Evolutionary conservation across 169 alveolate species (phyloP), one percentile per base, ranked within the genome.

Genomic region (Plasmodium knowlesi): DNA sequence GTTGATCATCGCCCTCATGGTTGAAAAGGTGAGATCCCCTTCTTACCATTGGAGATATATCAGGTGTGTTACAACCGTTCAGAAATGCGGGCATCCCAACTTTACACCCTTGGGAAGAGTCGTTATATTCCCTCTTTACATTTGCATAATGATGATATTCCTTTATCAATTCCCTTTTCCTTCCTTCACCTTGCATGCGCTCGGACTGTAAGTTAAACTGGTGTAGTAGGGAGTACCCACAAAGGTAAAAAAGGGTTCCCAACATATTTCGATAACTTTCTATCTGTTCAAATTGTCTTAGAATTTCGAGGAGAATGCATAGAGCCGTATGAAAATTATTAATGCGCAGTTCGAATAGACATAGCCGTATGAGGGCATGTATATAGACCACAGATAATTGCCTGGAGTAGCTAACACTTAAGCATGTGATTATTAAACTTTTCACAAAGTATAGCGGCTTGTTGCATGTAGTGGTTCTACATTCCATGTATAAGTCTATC

Each of bases 401-500:
- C 10, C 71, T 92, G 6, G 92, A 79, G 28, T 82, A 86, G 22
- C 95, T 85, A 14, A 92, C 84, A 54, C 82, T 71, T 82, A 91
- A 89, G 53, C 94, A 92, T 14, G 84, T 82, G 16, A 92, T 73
- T 2, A 92, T 86, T 71, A 92, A 61, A 50, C 73, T 78, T 88
- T 88, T 92, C 32, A 92, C 74, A 92, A 92, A 86, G 50, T 92
- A 80, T 28, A 92, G 76, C 12, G 92, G 83, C 61, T 25, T 83
- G 70, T 92, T 92, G 54, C 28, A 83, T 2, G 61, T 41, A 50
- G 57, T 81, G 50, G 28, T 74, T 12, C 84, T 82, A 46, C 28
- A 92, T 80, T 85, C 93, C 94, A 86, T 88, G 83, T 92, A 88
- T 41, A 92, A 82, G 43, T 92, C 94, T 32, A 86, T 92, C 79